Evolutionary conservation across 129 eudicot species (phyloP), one percentile per base, ranked within the genome.

Genomic region (Flaveria trinervia): DNA sequence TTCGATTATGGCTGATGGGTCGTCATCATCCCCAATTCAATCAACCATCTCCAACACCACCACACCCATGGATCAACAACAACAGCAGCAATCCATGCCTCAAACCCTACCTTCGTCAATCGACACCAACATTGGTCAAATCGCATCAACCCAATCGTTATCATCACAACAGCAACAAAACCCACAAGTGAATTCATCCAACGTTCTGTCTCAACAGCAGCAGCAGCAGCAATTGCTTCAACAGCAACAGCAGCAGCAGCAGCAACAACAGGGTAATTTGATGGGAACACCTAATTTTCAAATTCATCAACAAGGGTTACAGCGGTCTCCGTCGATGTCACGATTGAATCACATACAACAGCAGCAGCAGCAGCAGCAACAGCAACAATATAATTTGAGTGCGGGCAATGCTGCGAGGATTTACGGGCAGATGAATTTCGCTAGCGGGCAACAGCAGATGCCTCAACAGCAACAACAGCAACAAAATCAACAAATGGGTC

Each of bases 391-490:
- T 39, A 69, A 69, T 65, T 67, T 67, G 65, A 43, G 39, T 9
- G 85, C 62, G 11, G 60, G 45, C 7, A 66, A 76, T 74, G 82
- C 87, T 44, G 84, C 89, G 5, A 89, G 92, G 64, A 66, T 86
- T 22, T 90, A 88, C 49, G 89, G 96, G 14, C 96, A 88, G 86
- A 86, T 90, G 90, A 86, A 73, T 84, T 88, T 88, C 43, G 87
- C 81, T 22, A 69, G 69, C 45, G 82, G 80, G 6, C 83, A 81
- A 20, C 82, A 72, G 57, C 78, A 80, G 68, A 73, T 65, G 45
- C 84, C 72, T 9, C 90, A 86, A 43, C 84, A 79, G 26, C 81
- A 80, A 48, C 81, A 86, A 39, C 80, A 80, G 33, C 86, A 77
- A 68, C 86, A 81, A 43, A 86, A 84, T 76, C 82, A 81, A 39